Percentiles rank a stretch among this genome's conserved stretches.
Evolutionary conservation across 2,329 filamentous ascomycete species (phyloP).

Genomic region (Aspergillus fischeri): DNA sequence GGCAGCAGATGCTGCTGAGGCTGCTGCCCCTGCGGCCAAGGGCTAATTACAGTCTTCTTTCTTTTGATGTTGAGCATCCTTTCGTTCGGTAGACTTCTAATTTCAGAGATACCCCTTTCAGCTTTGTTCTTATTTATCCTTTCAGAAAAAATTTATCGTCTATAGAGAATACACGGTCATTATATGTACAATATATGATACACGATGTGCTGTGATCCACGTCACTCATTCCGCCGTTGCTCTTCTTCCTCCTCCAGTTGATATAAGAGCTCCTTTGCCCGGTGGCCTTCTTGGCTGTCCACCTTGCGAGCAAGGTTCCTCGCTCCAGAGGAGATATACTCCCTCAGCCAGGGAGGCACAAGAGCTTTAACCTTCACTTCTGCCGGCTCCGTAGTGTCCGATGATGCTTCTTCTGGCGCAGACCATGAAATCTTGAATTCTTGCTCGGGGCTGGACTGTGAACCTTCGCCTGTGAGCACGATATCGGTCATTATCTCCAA

Average conservation of each 20-base stretch:
- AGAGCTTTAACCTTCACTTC: slow-evolving; percentile 68
- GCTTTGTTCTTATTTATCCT: not conserved
- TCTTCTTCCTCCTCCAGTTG: slow-evolving; percentile 34
- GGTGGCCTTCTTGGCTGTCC: slow-evolving; percentile 25
- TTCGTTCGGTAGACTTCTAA: slow-evolving; percentile 1
- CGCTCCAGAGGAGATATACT: slow-evolving; percentile 39
- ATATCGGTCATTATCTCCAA: slow-evolving; percentile 88
- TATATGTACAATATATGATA: slow-evolving; percentile 19
- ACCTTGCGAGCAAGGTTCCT: slow-evolving; percentile 29
- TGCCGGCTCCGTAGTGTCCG: slow-evolving; percentile 25
- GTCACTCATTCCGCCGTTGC: slow-evolving; percentile 22
- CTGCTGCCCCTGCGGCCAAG: slow-evolving; percentile 16
- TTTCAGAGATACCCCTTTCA: slow-evolving; percentile 22
- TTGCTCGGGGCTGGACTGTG: slow-evolving; percentile 55
- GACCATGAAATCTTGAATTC: slow-evolving; percentile 59
- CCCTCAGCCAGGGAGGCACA: slow-evolving; percentile 70
- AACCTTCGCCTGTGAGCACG: slow-evolving; percentile 63
- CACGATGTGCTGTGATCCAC: not conserved
- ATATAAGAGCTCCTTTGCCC: slow-evolving; percentile 35
- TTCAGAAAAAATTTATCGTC: not conserved
- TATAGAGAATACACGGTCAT: slow-evolving; percentile 18
- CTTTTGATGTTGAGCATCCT: not conserved
- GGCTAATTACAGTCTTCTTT: slow-evolving; percentile 1
- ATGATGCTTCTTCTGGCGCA: slow-evolving; percentile 40
- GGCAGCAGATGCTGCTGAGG: slow-evolving; percentile 34